These are phyloP conservation scores for Guadua angustifolia DNA, from an alignment of 176 grass and related monocot genomes.

Conservation along the genomic window DNA sequence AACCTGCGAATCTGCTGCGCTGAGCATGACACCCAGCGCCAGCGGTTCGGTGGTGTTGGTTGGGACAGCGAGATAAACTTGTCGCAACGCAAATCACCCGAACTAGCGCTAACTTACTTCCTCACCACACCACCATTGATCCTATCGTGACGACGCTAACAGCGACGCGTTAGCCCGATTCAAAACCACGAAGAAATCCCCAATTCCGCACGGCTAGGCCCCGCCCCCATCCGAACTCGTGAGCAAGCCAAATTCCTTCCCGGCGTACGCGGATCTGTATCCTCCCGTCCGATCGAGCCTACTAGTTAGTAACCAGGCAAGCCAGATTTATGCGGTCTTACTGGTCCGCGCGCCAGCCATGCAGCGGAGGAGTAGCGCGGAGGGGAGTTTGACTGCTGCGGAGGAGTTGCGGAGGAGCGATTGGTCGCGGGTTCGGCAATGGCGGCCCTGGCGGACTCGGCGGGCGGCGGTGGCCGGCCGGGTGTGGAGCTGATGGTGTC, in stretches of 20 bases:
- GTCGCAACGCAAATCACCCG: conserved; percentile 28
- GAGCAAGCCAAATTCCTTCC: background rate
- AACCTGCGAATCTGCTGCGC: background rate
- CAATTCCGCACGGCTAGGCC: conserved; percentile 25
- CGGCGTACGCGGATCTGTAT: conserved; percentile 30
- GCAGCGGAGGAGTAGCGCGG: conserved; percentile 44
- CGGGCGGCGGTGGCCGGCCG: conserved; percentile 43
- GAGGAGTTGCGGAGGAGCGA: conserved; percentile 27
- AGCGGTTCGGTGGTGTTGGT: background rate
- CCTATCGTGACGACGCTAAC: conserved; percentile 42
- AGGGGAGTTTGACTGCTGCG: conserved; percentile 38
- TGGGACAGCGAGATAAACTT: background rate
- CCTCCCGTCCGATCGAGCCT: conserved; percentile 30
- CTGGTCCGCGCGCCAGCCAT: conserved; percentile 39
- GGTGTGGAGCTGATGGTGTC: conserved; percentile 83
- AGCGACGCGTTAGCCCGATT: conserved; percentile 59
- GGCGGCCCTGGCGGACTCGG: conserved; percentile 63
- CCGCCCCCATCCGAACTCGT: background rate
- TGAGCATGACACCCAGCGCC: background rate
- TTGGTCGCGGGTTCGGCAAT: conserved; percentile 37
- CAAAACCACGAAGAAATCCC: conserved; percentile 30
- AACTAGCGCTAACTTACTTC: background rate
- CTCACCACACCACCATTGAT: background rate
- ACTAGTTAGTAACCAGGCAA: background rate
- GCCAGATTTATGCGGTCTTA: conserved; percentile 43